phyloP scores from a whole-genome alignment of 441 rosid genomes.

The Biscutella laevigata region DNA sequence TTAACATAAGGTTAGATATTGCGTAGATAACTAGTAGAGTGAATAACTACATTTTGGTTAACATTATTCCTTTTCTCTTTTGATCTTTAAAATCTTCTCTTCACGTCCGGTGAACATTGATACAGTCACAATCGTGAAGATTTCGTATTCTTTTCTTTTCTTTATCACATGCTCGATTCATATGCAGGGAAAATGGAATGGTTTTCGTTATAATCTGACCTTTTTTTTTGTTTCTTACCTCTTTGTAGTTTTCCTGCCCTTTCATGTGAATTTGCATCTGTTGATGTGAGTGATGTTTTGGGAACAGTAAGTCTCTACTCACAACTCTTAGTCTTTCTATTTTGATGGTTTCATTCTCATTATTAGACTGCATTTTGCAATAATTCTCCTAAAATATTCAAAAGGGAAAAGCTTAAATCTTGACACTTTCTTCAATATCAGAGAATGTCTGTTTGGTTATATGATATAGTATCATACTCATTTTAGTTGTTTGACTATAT shows the following conservation, averaged over 20 bases:
- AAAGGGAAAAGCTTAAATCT: neutral
- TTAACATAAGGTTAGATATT: conserved; percentile 53
- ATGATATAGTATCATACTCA: too few species aligned
- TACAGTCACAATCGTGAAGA: too few species aligned
- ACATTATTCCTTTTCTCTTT: neutral
- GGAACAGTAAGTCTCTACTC: conserved; percentile 77
- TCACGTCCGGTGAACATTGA: too few species aligned
- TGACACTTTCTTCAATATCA: neutral
- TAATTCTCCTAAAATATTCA: neutral
- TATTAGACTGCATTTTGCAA: neutral
- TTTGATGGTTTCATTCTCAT: neutral
- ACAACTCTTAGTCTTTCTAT: neutral
- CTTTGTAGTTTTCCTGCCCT: conserved; percentile 74
- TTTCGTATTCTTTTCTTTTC: too few species aligned
- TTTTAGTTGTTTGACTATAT: too few species aligned
- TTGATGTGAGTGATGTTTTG: conserved; percentile 83
- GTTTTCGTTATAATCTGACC: too few species aligned
- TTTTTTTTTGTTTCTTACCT: too few species aligned
- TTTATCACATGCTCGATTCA: too few species aligned
- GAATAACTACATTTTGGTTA: neutral
- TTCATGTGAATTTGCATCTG: conserved; percentile 93
- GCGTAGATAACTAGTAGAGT: too few species aligned
- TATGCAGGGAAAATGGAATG: too few species aligned
- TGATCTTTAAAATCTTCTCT: too few species aligned
- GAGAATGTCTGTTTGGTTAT: neutral